Percentiles rank a stretch among this genome's conserved stretches.
phyloP scores from a whole-genome alignment of 495 filamentous ascomycete species.

The Wilcoxina mikolae region DNA sequence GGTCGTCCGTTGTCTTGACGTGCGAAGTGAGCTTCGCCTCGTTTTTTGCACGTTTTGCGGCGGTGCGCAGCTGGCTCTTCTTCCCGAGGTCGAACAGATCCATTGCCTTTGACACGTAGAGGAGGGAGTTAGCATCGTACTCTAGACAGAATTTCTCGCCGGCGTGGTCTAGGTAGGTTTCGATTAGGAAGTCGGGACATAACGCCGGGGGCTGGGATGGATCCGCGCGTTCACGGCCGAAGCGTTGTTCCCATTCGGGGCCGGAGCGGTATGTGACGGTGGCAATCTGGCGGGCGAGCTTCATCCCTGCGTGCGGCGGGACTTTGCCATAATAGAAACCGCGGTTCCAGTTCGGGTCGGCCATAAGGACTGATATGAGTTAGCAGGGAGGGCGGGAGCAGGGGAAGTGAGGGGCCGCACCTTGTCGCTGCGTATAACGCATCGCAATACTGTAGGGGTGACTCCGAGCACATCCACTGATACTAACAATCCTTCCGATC shows the following conservation, averaged over 20 bases:
- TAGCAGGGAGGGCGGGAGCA: conserved; percentile 6
- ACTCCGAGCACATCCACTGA: conserved; percentile 85
- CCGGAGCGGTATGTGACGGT: conserved; percentile 95
- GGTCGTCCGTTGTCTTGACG: conserved; percentile 27
- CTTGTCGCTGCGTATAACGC: conserved; percentile 92
- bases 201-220: conserved; percentile 71
- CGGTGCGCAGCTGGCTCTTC: conserved; percentile 44
- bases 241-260: conserved; percentile 94
- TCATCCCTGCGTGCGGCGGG: conserved; percentile 92
- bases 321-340: conserved; percentile 86
- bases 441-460: conserved; percentile 98
- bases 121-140: conserved; percentile 88
- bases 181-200: conserved; percentile 93
- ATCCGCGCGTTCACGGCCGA: conserved; percentile 78
- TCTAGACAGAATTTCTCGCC: conserved; percentile 98
- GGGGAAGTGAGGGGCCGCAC: conserved; percentile 4
- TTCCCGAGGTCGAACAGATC: conserved; percentile 87
- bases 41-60: conserved; percentile 36
- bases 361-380: conserved; percentile 60
- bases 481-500: conserved; percentile 68
- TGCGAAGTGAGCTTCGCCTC: conserved; percentile 34
- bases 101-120: conserved; percentile 98
- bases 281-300: conserved; percentile 91
- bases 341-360: conserved; percentile 94
- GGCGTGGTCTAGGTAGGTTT: conserved; percentile 96